These are phyloP conservation scores for Neopestalotiopsis sp. DNA, from an alignment of 2,329 filamentous ascomycete genomes.

Conservation along the genomic window DNA sequence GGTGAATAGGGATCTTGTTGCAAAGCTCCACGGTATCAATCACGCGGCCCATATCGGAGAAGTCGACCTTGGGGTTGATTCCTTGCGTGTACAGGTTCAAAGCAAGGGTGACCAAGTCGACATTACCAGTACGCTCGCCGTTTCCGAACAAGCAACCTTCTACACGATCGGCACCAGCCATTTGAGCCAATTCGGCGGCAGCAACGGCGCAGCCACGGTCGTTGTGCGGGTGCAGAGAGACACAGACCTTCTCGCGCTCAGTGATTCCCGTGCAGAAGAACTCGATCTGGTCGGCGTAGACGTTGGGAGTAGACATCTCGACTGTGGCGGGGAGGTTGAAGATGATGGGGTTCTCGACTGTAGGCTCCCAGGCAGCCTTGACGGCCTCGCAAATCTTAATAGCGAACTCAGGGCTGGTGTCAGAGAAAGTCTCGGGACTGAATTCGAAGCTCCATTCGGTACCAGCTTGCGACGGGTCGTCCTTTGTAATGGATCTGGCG, in stretches of 20 bases:
- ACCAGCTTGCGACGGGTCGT: slow-evolving; percentile 60
- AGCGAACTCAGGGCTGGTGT: slow-evolving; percentile 83
- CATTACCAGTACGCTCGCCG: slow-evolving; percentile 93
- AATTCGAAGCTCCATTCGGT: slow-evolving; percentile 83
- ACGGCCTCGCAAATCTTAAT: slow-evolving; percentile 89
- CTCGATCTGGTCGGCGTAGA: slow-evolving; percentile 96
- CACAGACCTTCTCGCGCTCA: slow-evolving; percentile 84
- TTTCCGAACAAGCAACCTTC: slow-evolving; percentile 77
- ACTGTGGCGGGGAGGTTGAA: slow-evolving; percentile 98
- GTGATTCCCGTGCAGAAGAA: slow-evolving; percentile 89
- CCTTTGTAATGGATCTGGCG: slow-evolving; percentile 88
- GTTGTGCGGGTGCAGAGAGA: slow-evolving; percentile 93
- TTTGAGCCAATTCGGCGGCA: slow-evolving; percentile 89
- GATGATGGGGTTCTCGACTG: slow-evolving; percentile 80
- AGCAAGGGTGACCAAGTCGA: slow-evolving; percentile 89
- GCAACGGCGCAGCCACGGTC: slow-evolving; percentile 90
- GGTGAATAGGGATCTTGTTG: slow-evolving; percentile 94
- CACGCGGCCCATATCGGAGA: slow-evolving; percentile 84
- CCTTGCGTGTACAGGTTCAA: slow-evolving; percentile 97
- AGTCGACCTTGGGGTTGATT: slow-evolving; percentile 83
- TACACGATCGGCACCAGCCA: slow-evolving; percentile 93
- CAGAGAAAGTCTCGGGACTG: slow-evolving; percentile 88
- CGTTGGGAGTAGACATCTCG: slow-evolving; percentile 91
- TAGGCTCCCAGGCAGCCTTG: slow-evolving; percentile 90
- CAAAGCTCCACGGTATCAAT: slow-evolving; percentile 90